A percentile compares a stretch with the other conserved stretches of the same genome.
phyloP scores from a whole-genome alignment of 495 filamentous ascomycete species.

The Podospora pseudocomata region DNA sequence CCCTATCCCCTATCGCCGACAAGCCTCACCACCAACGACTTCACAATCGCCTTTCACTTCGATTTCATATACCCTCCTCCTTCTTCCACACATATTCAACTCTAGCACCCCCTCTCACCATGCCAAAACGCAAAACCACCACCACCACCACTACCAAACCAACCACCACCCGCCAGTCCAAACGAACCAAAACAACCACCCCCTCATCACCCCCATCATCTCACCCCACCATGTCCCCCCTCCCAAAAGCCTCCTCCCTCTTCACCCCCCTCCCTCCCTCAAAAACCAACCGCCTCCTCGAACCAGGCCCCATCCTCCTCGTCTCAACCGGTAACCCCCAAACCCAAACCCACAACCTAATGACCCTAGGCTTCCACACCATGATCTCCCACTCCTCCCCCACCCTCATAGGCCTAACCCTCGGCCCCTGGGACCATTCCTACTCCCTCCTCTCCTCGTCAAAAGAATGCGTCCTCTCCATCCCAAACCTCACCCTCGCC shows the following conservation, averaged over 20 bases:
- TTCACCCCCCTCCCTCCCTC: not conserved
- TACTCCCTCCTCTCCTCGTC: not conserved
- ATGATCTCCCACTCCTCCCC: not conserved
- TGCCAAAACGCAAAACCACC: too few species aligned
- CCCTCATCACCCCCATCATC: not conserved
- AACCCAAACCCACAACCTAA: not conserved
- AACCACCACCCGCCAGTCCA: not conserved
- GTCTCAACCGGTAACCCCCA: not conserved
- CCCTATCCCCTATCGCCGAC: not conserved
- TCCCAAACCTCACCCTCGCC: not conserved
- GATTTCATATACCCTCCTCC: not conserved
- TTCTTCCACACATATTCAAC: not conserved
- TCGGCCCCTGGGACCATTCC: constrained; percentile 1
- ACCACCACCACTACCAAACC: not conserved
- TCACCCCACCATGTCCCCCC: not conserved
- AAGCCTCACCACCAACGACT: not conserved
- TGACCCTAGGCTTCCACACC: not conserved
- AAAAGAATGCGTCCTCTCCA: not conserved
- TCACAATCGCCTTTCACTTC: not conserved
- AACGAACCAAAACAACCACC: not conserved
- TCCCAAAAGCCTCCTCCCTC: not conserved
- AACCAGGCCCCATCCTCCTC: not conserved
- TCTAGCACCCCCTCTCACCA: not conserved
- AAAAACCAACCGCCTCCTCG: constrained; percentile 3
- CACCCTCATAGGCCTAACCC: not conserved